A percentile compares a stretch with the other conserved stretches of the same genome.
Evolutionary conservation across 257 asterid species (phyloP).

Genomic region (Nicotiana noctiflora): DNA sequence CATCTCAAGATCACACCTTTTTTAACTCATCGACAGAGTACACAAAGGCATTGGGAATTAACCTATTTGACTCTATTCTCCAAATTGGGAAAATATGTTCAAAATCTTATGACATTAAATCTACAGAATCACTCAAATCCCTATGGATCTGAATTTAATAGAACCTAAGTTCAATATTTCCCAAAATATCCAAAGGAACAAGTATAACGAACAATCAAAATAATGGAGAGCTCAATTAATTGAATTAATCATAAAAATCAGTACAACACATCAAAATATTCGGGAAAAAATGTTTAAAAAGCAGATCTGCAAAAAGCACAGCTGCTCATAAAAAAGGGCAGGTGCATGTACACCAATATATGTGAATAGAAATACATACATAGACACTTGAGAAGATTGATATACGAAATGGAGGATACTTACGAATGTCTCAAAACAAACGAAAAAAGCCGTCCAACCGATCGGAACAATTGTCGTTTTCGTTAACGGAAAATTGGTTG

Average conservation of each 20-base stretch:
- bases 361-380: too few species aligned
- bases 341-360: too few species aligned
- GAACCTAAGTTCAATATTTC: background rate
- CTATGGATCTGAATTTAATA: background rate
- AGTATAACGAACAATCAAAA: background rate
- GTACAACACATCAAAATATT: too few species aligned
- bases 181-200: background rate
- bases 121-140: background rate
- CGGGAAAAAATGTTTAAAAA: too few species aligned
- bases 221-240: background rate
- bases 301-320: slow-evolving; percentile 19
- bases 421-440: slow-evolving; percentile 13
- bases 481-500: background rate
- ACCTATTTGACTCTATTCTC: background rate
- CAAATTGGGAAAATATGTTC: background rate
- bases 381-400: too few species aligned
- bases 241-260: too few species aligned
- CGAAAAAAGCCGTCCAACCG: background rate
- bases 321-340: too few species aligned
- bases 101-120: background rate
- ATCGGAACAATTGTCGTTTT: slow-evolving; percentile 9
- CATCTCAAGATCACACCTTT: background rate
- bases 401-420: background rate
- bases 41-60: background rate
- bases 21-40: background rate